A percentile compares a stretch with the other conserved stretches of the same genome.
Evolutionary conservation across 106 monocot species (phyloP).

Genomic region (Gastrodia elata): DNA sequence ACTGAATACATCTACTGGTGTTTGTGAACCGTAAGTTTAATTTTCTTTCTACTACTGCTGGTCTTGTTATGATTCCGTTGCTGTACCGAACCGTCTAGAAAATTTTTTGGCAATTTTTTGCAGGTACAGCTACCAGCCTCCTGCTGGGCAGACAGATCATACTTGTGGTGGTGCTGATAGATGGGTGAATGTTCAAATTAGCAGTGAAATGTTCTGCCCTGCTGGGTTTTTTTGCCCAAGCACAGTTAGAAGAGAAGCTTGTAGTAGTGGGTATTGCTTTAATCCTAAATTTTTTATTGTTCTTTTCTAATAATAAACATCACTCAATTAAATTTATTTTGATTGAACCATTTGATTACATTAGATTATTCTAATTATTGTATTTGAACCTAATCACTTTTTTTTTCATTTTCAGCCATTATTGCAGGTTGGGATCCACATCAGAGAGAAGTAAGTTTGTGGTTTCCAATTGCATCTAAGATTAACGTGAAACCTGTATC

Average conservation of each 20-base stretch:
- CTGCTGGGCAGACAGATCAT: slow-evolving; percentile 34
- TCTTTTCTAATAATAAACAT: neutral
- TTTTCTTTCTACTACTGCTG: neutral
- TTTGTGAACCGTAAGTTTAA: slow-evolving; percentile 63
- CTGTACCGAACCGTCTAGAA: slow-evolving; percentile 2
- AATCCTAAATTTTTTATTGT: neutral
- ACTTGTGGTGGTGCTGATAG: slow-evolving; percentile 59
- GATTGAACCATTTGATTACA: neutral
- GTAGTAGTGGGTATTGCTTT: slow-evolving; percentile 47
- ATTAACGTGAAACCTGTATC: neutral
- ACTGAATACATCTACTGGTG: slow-evolving; percentile 37
- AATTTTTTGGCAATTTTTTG: slow-evolving; percentile 5
- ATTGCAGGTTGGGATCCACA: slow-evolving; percentile 53
- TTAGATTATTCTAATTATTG: neutral
- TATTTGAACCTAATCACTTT: slow-evolving; percentile 6
- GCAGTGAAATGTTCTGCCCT: slow-evolving; percentile 44
- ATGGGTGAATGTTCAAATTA: slow-evolving; percentile 45
- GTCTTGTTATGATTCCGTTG: neutral
- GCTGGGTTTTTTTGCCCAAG: slow-evolving; percentile 53
- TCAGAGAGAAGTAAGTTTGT: slow-evolving; percentile 29
- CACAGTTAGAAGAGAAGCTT: slow-evolving; percentile 32
- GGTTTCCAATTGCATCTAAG: neutral
- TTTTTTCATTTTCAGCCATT: slow-evolving; percentile 32
- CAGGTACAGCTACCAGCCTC: slow-evolving; percentile 54
- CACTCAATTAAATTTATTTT: neutral